These are phyloP conservation scores for Bullera alba DNA, from an alignment of 768 basidiomycete species.

Conservation along the genomic window DNA sequence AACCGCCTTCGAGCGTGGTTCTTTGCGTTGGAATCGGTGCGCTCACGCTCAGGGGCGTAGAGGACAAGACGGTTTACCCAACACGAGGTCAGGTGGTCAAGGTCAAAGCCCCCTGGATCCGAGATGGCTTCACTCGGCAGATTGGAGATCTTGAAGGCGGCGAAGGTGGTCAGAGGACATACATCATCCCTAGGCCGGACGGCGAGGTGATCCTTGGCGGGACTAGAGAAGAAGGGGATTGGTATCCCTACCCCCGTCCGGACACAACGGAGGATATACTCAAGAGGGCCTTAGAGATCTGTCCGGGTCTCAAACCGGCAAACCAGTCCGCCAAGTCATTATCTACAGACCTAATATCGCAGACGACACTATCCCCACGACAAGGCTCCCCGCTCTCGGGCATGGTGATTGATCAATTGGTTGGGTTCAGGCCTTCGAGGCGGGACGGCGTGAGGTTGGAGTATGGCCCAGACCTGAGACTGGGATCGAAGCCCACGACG, in stretches of 20 bases:
- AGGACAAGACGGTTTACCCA: slow-evolving; percentile 39
- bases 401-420: slow-evolving; percentile 15
- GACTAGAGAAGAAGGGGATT: slow-evolving; percentile 43
- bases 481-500: slow-evolving; percentile 2
- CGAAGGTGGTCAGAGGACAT: slow-evolving; percentile 43
- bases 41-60: slow-evolving; percentile 33
- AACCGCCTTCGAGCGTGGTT: slow-evolving; percentile 20
- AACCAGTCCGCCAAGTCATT: slow-evolving; percentile 10
- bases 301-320: slow-evolving; percentile 27
- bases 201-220: slow-evolving; percentile 47
- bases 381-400: slow-evolving; percentile 2
- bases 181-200: slow-evolving; percentile 44
- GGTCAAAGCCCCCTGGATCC: slow-evolving; percentile 39
- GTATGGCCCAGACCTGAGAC: slow-evolving; percentile 13
- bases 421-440: slow-evolving; percentile 42
- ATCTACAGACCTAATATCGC: slow-evolving; percentile 8
- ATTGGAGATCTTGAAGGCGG: slow-evolving; percentile 31
- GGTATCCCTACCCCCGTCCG: slow-evolving; percentile 35
- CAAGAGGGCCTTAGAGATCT: slow-evolving; percentile 39
- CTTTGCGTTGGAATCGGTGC: slow-evolving; percentile 45
- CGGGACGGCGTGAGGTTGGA: slow-evolving; percentile 35
- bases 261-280: slow-evolving; percentile 34
- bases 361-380: background rate
- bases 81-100: slow-evolving; percentile 44
- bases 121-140: slow-evolving; percentile 41